Percentiles rank a stretch among this genome's conserved stretches.
phyloP scores from a whole-genome alignment of 2,329 filamentous ascomycete species.

The Fusarium compactum region DNA sequence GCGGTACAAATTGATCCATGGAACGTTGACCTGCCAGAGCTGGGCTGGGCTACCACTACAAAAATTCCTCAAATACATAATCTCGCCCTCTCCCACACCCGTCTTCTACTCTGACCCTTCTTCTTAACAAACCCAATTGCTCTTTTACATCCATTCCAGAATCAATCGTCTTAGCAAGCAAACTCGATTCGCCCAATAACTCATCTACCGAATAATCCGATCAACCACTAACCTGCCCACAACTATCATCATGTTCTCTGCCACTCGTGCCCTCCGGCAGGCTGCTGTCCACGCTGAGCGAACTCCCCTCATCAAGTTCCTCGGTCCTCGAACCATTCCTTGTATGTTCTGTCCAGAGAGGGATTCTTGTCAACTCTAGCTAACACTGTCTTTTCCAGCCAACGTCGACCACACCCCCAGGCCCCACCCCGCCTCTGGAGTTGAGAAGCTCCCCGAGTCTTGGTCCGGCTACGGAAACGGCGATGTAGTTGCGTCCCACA shows the following conservation, averaged over 20 bases:
- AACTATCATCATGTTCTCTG: constrained; percentile 62
- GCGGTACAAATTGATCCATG: constrained; percentile 27
- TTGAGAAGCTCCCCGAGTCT: constrained; percentile 69
- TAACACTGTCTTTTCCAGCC: constrained; percentile 60
- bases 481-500: constrained; percentile 58
- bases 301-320: constrained; percentile 71
- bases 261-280: constrained; percentile 68
- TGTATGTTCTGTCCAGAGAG: constrained; percentile 56
- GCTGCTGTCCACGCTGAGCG: constrained; percentile 70
- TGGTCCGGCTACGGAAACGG: constrained; percentile 56
- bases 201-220: constrained; percentile 27
- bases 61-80: constrained; percentile 49
- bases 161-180: constrained; percentile 13
- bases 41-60: constrained; percentile 2
- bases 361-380: constrained; percentile 7
- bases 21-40: neutral
- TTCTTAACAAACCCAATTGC: constrained; percentile 23
- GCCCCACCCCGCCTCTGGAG: constrained; percentile 78
- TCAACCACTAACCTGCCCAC: constrained; percentile 4
- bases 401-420: constrained; percentile 78
- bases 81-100: constrained; percentile 35
- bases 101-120: constrained; percentile 4
- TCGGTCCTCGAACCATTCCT: constrained; percentile 70
- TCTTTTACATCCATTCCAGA: neutral
- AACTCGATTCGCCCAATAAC: constrained; percentile 4